phyloP scores from a whole-genome alignment of 768 basidiomycete species.

The Lentinula detonsa region DNA sequence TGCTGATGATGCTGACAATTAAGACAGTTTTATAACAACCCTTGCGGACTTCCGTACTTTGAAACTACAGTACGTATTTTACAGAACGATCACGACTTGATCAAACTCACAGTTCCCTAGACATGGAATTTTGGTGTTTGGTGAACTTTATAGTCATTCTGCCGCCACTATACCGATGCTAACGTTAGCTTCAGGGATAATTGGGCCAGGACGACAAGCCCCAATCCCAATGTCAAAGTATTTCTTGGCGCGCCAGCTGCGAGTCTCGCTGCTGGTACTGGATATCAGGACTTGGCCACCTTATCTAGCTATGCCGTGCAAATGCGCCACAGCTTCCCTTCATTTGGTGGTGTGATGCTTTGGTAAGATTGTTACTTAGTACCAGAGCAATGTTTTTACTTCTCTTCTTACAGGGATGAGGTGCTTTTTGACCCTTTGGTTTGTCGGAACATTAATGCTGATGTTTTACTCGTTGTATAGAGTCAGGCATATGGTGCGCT shows the following conservation, averaged over 20 bases:
- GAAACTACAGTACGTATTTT: constrained; percentile 39
- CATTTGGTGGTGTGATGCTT: constrained; percentile 60
- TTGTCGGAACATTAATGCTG: not conserved
- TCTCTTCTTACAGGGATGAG: constrained; percentile 17
- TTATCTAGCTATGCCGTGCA: constrained; percentile 40
- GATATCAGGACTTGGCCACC: constrained; percentile 46
- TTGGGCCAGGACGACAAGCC: constrained; percentile 55
- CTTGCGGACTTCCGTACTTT: constrained; percentile 45
- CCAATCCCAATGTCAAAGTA: constrained; percentile 56
- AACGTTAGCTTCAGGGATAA: constrained; percentile 38
- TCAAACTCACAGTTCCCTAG: constrained; percentile 22
- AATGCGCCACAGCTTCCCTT: constrained; percentile 53
- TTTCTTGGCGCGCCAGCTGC: constrained; percentile 64
- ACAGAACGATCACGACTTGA: not conserved
- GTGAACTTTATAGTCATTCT: constrained; percentile 19
- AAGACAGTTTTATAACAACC: constrained; percentile 54
- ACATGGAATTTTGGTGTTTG: constrained; percentile 61
- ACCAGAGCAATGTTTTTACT: constrained; percentile 5
- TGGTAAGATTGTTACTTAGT: constrained; percentile 33
- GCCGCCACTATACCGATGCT: not conserved
- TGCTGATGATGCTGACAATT: not conserved
- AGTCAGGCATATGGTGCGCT: constrained; percentile 4
- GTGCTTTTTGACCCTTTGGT: not conserved
- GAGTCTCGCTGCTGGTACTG: constrained; percentile 47
- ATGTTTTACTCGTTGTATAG: not conserved